phyloP scores from a whole-genome alignment of 257 asterid genomes.

The Capsicum baccatum region DNA sequence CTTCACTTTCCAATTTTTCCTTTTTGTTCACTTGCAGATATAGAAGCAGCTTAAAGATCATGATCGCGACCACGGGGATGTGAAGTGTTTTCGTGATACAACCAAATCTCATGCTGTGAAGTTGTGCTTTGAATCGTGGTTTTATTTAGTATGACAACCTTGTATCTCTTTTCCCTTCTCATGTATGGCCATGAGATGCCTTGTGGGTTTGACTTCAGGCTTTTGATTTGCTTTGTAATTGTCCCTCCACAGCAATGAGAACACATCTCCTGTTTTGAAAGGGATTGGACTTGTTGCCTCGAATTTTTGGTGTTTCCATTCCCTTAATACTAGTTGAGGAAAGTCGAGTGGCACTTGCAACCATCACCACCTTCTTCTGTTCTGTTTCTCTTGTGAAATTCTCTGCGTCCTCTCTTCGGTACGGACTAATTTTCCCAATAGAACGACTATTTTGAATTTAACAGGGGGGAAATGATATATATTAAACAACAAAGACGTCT shows the following conservation, averaged over 20 bases:
- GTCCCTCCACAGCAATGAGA: conserved; percentile 33
- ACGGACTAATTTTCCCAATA: background rate
- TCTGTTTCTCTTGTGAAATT: background rate
- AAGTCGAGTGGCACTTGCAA: background rate
- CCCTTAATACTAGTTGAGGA: background rate
- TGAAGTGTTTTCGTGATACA: conserved; percentile 20
- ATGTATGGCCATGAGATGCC: conserved; percentile 26
- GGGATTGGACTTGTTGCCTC: conserved; percentile 25
- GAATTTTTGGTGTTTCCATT: background rate
- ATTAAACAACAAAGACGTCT: too few species aligned
- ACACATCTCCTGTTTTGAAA: conserved; percentile 25
- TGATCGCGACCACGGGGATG: background rate
- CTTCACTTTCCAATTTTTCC: background rate
- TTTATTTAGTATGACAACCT: conserved; percentile 17
- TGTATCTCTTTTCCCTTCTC: conserved; percentile 20
- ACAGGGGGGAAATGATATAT: too few species aligned
- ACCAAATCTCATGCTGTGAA: conserved; percentile 28
- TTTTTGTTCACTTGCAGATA: conserved; percentile 32
- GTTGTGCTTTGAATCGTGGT: conserved; percentile 9
- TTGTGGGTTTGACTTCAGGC: conserved; percentile 24
- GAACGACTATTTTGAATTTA: background rate
- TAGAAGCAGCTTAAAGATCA: conserved; percentile 17
- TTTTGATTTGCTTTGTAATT: conserved; percentile 25
- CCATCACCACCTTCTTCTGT: conserved; percentile 4
- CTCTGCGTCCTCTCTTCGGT: background rate